Conservation (phyloP, 2,329 filamentous ascomycete genomes). For the Trichoderma afroharzianum region DNA sequence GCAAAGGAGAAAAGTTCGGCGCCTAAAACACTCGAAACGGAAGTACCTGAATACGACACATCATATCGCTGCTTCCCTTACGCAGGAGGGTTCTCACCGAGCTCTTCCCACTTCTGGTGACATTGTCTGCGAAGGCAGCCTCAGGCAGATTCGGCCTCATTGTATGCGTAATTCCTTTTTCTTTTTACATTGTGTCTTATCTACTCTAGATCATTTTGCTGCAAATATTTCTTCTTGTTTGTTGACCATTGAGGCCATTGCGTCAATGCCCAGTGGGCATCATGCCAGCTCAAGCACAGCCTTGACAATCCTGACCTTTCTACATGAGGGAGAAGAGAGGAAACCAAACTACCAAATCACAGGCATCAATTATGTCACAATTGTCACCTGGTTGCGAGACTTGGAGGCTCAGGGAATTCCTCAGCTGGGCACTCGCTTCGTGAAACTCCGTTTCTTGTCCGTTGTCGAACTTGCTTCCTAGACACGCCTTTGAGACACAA, state of each 20-base stretch:
- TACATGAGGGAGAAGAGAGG: not conserved
- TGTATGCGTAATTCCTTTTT: not conserved
- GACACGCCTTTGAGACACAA: not conserved
- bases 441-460: not conserved
- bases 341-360: not conserved
- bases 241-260: not conserved
- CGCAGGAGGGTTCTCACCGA: not conserved
- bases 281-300: not conserved
- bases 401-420: not conserved
- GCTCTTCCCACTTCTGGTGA: not conserved
- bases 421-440: not conserved
- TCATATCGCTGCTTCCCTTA: not conserved
- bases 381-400: not conserved
- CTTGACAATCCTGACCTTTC: not conserved
- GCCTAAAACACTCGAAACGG: not conserved
- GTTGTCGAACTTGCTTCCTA: not conserved
- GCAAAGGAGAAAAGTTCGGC: not conserved
- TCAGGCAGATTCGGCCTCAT: not conserved
- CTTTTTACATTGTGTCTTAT: not conserved
- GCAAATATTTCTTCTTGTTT: not conserved
- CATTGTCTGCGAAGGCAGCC: not conserved
- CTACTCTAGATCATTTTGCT: not conserved
- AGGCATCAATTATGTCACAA: not conserved
- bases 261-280: not conserved
- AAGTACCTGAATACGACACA: not conserved